A percentile compares a stretch with the other conserved stretches of the same genome.
Evolutionary conservation across 1,139 yeast species (phyloP).

Genomic region (Kodamaea plutei): DNA sequence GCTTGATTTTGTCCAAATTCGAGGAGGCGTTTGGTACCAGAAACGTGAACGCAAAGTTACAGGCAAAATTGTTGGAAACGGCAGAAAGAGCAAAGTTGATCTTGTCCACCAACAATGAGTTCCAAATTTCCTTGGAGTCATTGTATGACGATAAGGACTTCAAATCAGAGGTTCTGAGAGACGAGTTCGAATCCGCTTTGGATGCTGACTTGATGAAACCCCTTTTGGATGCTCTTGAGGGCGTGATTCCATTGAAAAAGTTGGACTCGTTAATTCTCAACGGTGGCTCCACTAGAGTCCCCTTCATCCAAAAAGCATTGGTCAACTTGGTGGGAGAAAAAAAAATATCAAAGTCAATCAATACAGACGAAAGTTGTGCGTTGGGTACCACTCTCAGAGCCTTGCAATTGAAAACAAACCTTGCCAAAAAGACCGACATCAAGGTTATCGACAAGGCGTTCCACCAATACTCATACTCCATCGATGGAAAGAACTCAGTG

Average conservation of each 20-base stretch:
- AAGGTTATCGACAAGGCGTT: constrained; percentile 55
- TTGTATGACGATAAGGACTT: constrained; percentile 70
- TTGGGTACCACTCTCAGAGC: constrained; percentile 86
- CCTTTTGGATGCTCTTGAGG: constrained; percentile 47
- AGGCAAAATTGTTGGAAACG: constrained; percentile 69
- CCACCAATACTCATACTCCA: constrained; percentile 27
- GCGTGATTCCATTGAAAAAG: constrained; percentile 17
- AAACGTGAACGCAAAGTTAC: constrained; percentile 50
- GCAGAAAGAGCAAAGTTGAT: constrained; percentile 86
- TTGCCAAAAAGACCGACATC: constrained; percentile 61
- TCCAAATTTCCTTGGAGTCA: constrained; percentile 66
- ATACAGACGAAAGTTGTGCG: constrained; percentile 94
- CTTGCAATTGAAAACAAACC: constrained; percentile 42
- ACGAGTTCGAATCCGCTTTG: constrained; percentile 67
- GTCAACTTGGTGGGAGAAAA: constrained; percentile 54
- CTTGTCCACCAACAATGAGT: constrained; percentile 83
- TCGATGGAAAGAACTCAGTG: constrained; percentile 21
- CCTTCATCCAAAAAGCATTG: constrained; percentile 68
- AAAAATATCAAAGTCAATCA: constrained; percentile 77
- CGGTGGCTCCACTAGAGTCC: constrained; percentile 93
- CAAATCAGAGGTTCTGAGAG: constrained; percentile 59
- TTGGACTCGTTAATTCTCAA: constrained; percentile 63
- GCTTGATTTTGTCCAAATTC: constrained; percentile 57
- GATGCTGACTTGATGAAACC: constrained; percentile 51
- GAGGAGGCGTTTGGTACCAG: constrained; percentile 36